These are phyloP conservation scores for Salinomyces thailandicus DNA, from an alignment of 2,329 filamentous ascomycete species.

Conservation along the genomic window DNA sequence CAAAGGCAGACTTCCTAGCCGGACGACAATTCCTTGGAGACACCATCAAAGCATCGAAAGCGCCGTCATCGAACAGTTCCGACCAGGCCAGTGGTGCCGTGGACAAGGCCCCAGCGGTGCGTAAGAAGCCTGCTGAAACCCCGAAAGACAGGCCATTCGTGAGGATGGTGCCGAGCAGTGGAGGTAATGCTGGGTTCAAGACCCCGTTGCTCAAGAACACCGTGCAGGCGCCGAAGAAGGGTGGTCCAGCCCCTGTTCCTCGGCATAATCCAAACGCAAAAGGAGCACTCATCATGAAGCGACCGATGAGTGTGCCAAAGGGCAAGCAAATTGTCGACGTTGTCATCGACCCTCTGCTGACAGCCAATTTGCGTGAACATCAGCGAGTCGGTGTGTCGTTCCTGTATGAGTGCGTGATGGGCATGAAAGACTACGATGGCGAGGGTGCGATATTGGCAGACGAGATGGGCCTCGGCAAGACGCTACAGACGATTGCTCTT, in stretches of 20 bases:
- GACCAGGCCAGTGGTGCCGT: slow-evolving; percentile 15
- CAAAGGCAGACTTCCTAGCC: slow-evolving; percentile 41
- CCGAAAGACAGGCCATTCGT: slow-evolving; percentile 30
- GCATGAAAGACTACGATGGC: slow-evolving; percentile 54
- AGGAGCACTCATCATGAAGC: slow-evolving; percentile 57
- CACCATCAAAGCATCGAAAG: slow-evolving; percentile 17
- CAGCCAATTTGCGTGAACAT: slow-evolving; percentile 53
- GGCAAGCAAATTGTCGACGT: slow-evolving; percentile 62
- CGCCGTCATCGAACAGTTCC: slow-evolving; percentile 19
- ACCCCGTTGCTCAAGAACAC: slow-evolving; percentile 47
- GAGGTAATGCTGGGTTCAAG: slow-evolving; percentile 45
- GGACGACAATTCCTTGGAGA: slow-evolving; percentile 19
- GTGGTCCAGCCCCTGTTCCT: slow-evolving; percentile 43
- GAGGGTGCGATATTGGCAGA: slow-evolving; percentile 63
- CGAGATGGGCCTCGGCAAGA: slow-evolving; percentile 68
- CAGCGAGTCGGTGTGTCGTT: slow-evolving; percentile 61
- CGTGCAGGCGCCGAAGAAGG: slow-evolving; percentile 30
- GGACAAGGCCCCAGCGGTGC: slow-evolving; percentile 22
- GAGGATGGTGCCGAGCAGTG: slow-evolving; percentile 28
- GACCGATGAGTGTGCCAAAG: slow-evolving; percentile 44
- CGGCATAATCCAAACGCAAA: slow-evolving; percentile 52
- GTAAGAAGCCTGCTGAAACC: slow-evolving; percentile 29
- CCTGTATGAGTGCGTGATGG: slow-evolving; percentile 67
- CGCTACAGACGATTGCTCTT: slow-evolving; percentile 59
- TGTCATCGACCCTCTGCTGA: slow-evolving; percentile 57